Evolutionary conservation across 768 basidiomycete genomes (phyloP).

Genomic region (Phylloporus arenicola): DNA sequence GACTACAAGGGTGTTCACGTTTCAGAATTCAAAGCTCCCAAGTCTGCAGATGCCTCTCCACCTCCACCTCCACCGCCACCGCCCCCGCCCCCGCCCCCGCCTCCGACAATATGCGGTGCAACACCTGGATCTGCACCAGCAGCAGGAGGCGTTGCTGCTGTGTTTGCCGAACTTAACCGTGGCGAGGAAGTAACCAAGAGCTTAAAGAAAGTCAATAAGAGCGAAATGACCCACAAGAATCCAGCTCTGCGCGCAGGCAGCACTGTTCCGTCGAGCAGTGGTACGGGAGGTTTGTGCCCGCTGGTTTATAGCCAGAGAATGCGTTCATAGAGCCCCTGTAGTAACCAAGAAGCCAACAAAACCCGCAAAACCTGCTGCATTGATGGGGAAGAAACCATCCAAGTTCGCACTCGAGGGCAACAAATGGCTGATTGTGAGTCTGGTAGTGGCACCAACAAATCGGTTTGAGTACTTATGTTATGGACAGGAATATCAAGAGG

Average conservation of each 20-base stretch:
- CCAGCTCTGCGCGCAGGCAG: constrained; percentile 65
- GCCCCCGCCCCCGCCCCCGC: constrained; percentile 53
- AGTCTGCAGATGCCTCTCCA: constrained; percentile 23
- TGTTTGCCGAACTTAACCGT: constrained; percentile 87
- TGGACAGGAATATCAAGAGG: constrained; percentile 86
- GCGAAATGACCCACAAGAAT: constrained; percentile 99
- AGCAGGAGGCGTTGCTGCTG: constrained; percentile 60
- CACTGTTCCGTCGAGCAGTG: constrained; percentile 43
- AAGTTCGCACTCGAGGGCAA: constrained; percentile 87
- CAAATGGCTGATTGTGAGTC: constrained; percentile 86
- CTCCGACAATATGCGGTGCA: constrained; percentile 44
- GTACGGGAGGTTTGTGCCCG: constrained; percentile 30
- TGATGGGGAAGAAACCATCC: constrained; percentile 86
- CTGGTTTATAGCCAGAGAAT: constrained; percentile 2
- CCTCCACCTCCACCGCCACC: constrained; percentile 42
- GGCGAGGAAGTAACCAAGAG: constrained; percentile 88
- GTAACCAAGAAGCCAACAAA: constrained; percentile 62
- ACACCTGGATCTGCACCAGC: constrained; percentile 40
- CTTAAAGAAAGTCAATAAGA: constrained; percentile 89
- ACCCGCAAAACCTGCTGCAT: constrained; percentile 78
- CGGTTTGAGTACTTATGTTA: constrained; percentile 1
- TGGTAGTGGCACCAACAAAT: neutral
- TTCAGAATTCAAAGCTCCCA: constrained; percentile 45
- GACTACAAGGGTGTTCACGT: constrained; percentile 48
- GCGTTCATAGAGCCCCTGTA: constrained; percentile 10